Evolutionary conservation across 331 rosid genomes (phyloP), one percentile per base, ranked within the genome.

Genomic region (Malus hybrid): DNA sequence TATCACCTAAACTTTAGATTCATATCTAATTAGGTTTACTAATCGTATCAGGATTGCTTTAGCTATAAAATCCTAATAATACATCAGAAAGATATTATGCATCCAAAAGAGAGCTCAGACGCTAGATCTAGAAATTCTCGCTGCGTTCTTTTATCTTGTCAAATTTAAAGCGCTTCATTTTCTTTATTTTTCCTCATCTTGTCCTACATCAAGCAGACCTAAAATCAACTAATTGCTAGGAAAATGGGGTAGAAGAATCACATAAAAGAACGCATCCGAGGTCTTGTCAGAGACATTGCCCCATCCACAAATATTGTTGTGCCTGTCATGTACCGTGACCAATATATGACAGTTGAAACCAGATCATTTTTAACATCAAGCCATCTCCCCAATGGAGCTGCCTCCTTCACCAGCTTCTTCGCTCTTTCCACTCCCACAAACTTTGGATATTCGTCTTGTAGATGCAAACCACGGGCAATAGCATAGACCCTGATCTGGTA

Each of bases 261-360:
- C 89, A 93, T 91, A 74, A 63, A 93, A 36, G 98, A 91, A 64
- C 98, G 96, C 92, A 93, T 77, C n/a, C 98, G 84, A 36, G 98
- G 98, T 83, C 96, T 88, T 50, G 87, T 68, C 6, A 91, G 57
- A 69, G 98, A 93, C 74, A 89, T 96, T 19, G 88, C 98, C 42
- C 98, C 98, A 77, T 93, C 98, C 24, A 91, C 98, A 71, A 75
- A 91, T 29, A 91, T 85, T 60, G 97, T 89, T 42, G 98, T 93
- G 78, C 98, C 97, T 13, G 98, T 93, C 97, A 93, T 91, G 83
- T 86, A 91, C 66, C 87, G 74, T 3, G 97, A 86, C 30, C 88
- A 84, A 79, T 91, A 93, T 56, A 85, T 71, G 2, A 93, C 90
- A 1, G 92, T 91, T 1, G 98, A 93, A 50, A 83, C 80, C 4